Evolutionary conservation across 208 protist species (phyloP).

Genomic region (Baffinella frigidus): DNA sequence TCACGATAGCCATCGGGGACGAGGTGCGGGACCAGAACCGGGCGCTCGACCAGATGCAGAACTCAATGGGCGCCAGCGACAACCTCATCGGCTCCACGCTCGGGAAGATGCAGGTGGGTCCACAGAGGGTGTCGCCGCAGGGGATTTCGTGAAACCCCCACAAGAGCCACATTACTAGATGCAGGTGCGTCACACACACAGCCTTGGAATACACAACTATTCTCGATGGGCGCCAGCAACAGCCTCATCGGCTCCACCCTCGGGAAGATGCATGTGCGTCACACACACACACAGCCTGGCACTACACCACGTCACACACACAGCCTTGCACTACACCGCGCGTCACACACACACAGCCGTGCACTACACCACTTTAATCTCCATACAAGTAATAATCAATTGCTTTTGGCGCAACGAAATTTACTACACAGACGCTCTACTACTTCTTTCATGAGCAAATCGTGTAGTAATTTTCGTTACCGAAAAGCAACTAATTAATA

Average conservation of each 20-base stretch:
- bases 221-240: neutral
- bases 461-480: too few species aligned
- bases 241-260: too few species aligned
- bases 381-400: neutral
- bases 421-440: too few species aligned
- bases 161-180: too few species aligned
- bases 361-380: neutral
- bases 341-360: neutral
- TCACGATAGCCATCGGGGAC: conserved; percentile 38
- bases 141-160: too few species aligned
- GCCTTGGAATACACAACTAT: neutral
- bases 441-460: too few species aligned
- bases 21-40: conserved; percentile 33
- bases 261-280: too few species aligned
- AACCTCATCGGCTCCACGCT: conserved; percentile 32
- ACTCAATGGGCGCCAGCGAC: neutral
- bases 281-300: neutral
- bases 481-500: too few species aligned
- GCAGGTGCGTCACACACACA: neutral
- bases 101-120: conserved; percentile 21
- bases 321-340: neutral
- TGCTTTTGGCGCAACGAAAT: neutral
- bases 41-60: conserved; percentile 11
- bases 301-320: neutral
- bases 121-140: too few species aligned